Conservation (phyloP, 2,329 filamentous ascomycete genomes). For the Fusarium sublunatum region DNA sequence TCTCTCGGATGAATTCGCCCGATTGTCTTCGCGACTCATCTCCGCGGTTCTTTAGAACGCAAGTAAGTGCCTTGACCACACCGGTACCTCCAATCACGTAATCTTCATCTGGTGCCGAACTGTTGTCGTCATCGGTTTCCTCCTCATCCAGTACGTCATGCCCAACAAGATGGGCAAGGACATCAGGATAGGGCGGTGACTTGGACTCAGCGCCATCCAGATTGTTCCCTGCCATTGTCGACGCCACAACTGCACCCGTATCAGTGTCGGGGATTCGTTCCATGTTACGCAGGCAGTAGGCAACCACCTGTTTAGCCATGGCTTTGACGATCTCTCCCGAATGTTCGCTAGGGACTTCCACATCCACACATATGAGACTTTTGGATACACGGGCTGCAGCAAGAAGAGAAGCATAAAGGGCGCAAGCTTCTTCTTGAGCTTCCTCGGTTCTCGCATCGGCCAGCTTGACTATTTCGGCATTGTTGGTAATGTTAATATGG, state of each 20-base stretch:
- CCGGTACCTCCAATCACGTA: constrained; percentile 97
- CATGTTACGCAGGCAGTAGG: constrained; percentile 92
- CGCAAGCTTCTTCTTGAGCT: constrained; percentile 91
- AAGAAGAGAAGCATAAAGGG: constrained; percentile 90
- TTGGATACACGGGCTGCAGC: constrained; percentile 86
- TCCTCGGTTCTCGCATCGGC: constrained; percentile 81
- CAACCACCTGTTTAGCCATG: constrained; percentile 92
- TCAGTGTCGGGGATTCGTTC: constrained; percentile 79
- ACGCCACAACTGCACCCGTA: constrained; percentile 60
- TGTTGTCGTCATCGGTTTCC: constrained; percentile 68
- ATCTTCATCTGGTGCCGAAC: constrained; percentile 85
- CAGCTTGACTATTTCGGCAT: constrained; percentile 75
- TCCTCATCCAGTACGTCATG: constrained; percentile 65
- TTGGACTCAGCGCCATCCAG: constrained; percentile 46
- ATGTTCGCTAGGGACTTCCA: constrained; percentile 84
- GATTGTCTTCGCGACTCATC: constrained; percentile 69
- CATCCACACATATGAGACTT: constrained; percentile 88
- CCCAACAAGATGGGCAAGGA: constrained; percentile 87
- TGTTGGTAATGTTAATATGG: constrained; percentile 88
- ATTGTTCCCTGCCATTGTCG: constrained; percentile 56
- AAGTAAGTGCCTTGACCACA: constrained; percentile 91
- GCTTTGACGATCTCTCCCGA: constrained; percentile 93
- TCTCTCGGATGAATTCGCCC: constrained; percentile 64
- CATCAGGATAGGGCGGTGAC: constrained; percentile 72
- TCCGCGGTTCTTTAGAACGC: constrained; percentile 83